Conservation (phyloP, 2,329 filamentous ascomycete genomes). For the Geoglossum cookeanum region DNA sequence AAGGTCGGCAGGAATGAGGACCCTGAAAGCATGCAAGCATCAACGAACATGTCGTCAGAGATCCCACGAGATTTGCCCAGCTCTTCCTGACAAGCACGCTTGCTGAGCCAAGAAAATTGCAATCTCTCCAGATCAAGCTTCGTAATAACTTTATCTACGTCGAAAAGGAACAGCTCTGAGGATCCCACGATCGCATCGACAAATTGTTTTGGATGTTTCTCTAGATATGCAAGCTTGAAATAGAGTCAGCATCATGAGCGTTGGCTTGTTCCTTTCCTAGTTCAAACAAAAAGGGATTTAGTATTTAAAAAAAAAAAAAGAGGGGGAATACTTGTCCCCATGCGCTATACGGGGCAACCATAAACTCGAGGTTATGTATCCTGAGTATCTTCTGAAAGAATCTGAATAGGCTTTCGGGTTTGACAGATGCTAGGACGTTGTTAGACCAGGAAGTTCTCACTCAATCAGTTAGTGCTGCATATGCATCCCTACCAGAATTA, state of each 20-base stretch:
- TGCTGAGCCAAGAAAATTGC: constrained; percentile 43
- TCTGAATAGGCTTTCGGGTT: constrained; percentile 52
- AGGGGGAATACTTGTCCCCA: constrained; percentile 51
- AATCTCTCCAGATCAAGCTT: constrained; percentile 48
- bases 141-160: constrained; percentile 56
- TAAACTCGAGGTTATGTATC: constrained; percentile 49
- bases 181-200: constrained; percentile 63
- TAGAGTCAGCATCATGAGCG: background rate
- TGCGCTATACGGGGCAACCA: constrained; percentile 74
- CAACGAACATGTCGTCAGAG: constrained; percentile 58
- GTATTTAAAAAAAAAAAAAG: background rate
- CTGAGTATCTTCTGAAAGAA: constrained; percentile 58
- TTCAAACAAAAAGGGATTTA: background rate
- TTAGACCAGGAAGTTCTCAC: background rate
- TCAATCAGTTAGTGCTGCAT: constrained; percentile 4
- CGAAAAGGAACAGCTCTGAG: constrained; percentile 70
- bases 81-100: constrained; percentile 49
- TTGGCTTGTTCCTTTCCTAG: background rate
- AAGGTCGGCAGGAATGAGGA: constrained; percentile 64
- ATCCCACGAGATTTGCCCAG: constrained; percentile 29
- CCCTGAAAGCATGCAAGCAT: constrained; percentile 66
- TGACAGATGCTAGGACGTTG: constrained; percentile 40
- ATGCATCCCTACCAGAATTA: constrained; percentile 41
- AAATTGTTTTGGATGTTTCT: constrained; percentile 47
- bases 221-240: constrained; percentile 55